Base-by-base conservation (phyloP, 768 basidiomycete genomes). In the Boletus subcaerulescens region DNA sequence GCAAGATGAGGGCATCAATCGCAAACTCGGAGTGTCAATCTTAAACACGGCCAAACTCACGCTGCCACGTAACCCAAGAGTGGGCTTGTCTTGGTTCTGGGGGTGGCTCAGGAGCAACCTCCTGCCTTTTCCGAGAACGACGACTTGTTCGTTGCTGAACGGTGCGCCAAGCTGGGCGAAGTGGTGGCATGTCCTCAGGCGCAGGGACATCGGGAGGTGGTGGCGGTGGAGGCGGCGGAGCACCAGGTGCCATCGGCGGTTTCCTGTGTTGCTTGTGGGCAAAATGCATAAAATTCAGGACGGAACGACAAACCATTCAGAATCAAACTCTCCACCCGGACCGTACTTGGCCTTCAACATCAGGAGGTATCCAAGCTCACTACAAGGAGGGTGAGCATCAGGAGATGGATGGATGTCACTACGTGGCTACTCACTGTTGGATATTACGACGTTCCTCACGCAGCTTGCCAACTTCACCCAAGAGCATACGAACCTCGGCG, bases 311-410 rank as follows among this genome's bases (percentile, higher is more conserved):
- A 36, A 84, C 91, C 91, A 93, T n/a, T 89, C 84, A 9, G 86
- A 80, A 63, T 91, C 87, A 64, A 88, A 93, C 68, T 91, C 86
- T 48, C 91, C 91, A 52, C 89, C 90, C n/a, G 89, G 84, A 6
- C 85, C 86, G 60, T 91, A 89, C 65, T 88, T 88, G 39, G 87
- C 78, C 68, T 82, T 84, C 77, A 87, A 76, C 60, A 77, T 75
- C 56, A 93, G 69, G 24, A 93, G 74, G 53, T 77, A 81, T 26
- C 87, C 91, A 52, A 93, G 77, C 76, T 92, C 89, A 62, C 91
- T 91, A 59, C 12, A 31, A 58, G 36, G 42, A 24, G 24, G 8
- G 18, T 65, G 10, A 56, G 52, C 13, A 50, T 49, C 32, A 50
- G 15, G 56, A n/a, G 24, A 38, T 44, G 38, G 17, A 35, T 29